Evolutionary conservation across 805 yeast species (phyloP).

Genomic region (Saccharomycopsis schoenii): DNA sequence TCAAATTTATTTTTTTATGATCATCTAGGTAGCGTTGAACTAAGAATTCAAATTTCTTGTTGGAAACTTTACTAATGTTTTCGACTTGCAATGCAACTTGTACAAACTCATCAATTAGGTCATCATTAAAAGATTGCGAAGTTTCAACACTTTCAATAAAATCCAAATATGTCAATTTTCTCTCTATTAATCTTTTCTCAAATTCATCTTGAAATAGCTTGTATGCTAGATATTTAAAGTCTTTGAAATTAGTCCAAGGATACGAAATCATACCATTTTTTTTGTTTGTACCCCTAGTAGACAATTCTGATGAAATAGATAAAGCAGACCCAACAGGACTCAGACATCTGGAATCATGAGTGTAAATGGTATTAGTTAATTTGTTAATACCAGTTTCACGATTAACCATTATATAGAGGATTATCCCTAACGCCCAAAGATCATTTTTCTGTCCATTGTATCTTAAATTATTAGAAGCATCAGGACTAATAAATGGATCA

Average conservation of each 20-base stretch:
- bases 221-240: conserved; percentile 9
- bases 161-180: neutral
- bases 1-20: neutral
- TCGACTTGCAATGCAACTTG: neutral
- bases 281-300: conserved; percentile 6
- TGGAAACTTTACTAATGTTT: neutral
- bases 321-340: neutral
- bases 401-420: conserved; percentile 11
- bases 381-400: neutral
- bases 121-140: neutral
- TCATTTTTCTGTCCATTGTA: conserved; percentile 15
- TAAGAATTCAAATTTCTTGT: neutral
- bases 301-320: neutral
- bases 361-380: neutral
- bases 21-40: neutral
- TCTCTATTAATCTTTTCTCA: neutral
- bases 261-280: conserved; percentile 4
- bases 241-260: conserved; percentile 14
- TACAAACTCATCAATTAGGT: neutral
- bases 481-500: conserved; percentile 18
- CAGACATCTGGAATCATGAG: neutral
- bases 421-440: conserved; percentile 17
- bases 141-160: neutral
- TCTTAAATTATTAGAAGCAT: conserved; percentile 3
- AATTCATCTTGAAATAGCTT: conserved; percentile 8